Conservation (phyloP, 192 early-diverging fungal species). For the Umbelopsis ramanniana region DNA sequence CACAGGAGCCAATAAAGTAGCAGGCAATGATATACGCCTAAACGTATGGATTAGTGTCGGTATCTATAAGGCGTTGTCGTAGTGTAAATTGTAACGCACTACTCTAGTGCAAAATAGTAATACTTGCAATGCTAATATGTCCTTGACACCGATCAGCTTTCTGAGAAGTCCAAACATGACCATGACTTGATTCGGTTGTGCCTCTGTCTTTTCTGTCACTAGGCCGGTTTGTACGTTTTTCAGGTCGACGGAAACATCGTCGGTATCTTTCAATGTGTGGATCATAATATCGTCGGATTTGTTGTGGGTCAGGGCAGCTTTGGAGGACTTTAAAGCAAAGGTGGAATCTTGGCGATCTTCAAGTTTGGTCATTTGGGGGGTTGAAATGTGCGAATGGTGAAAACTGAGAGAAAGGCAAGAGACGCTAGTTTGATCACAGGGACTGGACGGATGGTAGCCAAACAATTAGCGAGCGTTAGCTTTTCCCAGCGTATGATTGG, state of each 20-base stretch:
- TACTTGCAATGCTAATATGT: slow-evolving; percentile 55
- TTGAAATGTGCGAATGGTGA: neutral
- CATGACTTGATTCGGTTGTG: slow-evolving; percentile 43
- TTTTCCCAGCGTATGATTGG: slow-evolving; percentile 21
- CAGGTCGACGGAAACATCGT: neutral
- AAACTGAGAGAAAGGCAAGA: neutral
- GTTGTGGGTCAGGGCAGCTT: neutral
- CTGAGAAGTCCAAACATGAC: slow-evolving; percentile 62
- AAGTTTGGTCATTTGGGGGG: slow-evolving; percentile 6
- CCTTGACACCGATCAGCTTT: slow-evolving; percentile 72
- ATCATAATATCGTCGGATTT: neutral
- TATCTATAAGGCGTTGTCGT: slow-evolving; percentile 4
- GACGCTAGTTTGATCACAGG: slow-evolving; percentile 17
- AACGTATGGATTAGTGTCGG: neutral
- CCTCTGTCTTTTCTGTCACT: neutral
- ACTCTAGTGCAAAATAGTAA: neutral
- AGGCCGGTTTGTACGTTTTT: neutral
- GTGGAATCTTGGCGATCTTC: neutral
- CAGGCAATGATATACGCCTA: slow-evolving; percentile 71
- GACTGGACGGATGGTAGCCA: neutral
- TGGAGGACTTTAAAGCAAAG: neutral
- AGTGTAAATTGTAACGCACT: too few relatives aligned
- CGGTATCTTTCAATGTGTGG: neutral
- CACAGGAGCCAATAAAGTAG: slow-evolving; percentile 70
- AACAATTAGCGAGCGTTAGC: neutral